These are phyloP conservation scores for Bruguiera sexangula DNA, from an alignment of 345 rosid species.

Conservation along the genomic window DNA sequence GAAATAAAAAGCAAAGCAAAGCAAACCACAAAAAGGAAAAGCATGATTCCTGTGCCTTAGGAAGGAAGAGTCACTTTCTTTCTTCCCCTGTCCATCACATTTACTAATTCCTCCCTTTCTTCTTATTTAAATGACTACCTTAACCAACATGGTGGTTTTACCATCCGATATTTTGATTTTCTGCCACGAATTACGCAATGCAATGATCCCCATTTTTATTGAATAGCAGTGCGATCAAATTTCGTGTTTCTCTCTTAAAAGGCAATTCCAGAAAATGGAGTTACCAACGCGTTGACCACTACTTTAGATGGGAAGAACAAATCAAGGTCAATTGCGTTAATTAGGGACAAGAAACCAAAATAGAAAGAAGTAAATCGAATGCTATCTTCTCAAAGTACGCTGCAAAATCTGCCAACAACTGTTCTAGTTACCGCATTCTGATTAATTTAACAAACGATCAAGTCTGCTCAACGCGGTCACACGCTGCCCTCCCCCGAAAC, in stretches of 20 bases:
- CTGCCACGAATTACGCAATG: too few relatives aligned
- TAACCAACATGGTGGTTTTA: constrained; percentile 1
- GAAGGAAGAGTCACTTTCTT: constrained; percentile 32
- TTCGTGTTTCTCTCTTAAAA: too few relatives aligned
- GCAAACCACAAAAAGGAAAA: constrained; percentile 27
- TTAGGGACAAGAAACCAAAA: not conserved
- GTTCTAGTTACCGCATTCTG: not conserved
- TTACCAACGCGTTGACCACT: too few relatives aligned
- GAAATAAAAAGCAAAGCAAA: constrained; percentile 41
- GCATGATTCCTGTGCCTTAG: constrained; percentile 56
- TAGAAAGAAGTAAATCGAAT: not conserved
- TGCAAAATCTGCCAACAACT: not conserved
- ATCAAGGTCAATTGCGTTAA: not conserved
- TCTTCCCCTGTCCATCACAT: not conserved
- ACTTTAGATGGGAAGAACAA: too few relatives aligned
- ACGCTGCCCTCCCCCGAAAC: too few relatives aligned
- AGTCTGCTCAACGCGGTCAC: not conserved
- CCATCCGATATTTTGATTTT: too few relatives aligned
- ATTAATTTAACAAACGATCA: too few relatives aligned
- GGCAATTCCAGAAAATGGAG: too few relatives aligned
- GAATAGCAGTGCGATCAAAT: too few relatives aligned
- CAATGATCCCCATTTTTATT: too few relatives aligned
- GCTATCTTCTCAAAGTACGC: not conserved
- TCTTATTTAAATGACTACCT: constrained; percentile 4
- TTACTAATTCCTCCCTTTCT: constrained; percentile 16